These are phyloP conservation scores for Colletotrichum sojae DNA, from an alignment of 2,329 filamentous ascomycete species.

Conservation along the genomic window DNA sequence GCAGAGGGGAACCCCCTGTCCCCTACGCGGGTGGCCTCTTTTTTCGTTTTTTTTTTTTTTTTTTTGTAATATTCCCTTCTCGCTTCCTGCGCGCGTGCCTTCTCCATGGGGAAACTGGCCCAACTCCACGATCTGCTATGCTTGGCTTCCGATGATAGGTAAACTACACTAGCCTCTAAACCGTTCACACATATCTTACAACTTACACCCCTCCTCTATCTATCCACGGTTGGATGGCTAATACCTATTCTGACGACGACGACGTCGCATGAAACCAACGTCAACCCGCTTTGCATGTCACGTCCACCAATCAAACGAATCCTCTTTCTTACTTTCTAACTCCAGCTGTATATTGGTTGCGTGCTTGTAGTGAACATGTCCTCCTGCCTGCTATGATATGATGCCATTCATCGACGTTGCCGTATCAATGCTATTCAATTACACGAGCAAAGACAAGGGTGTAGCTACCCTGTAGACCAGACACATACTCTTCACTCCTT, in stretches of 20 bases:
- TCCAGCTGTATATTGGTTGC: no score
- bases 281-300: no score
- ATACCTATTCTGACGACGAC: no score
- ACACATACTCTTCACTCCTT: slow-evolving; percentile 15
- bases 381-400: no score
- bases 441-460: no score
- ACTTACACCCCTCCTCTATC: background rate
- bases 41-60: background rate
- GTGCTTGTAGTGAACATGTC: no score
- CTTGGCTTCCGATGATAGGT: slow-evolving; percentile 34
- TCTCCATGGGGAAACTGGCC: slow-evolving; percentile 32
- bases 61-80: background rate
- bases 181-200: slow-evolving; percentile 12
- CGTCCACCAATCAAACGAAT: no score
- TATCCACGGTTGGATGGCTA: background rate
- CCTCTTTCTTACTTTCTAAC: no score
- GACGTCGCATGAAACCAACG: no score
- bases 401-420: background rate
- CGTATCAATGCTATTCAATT: background rate
- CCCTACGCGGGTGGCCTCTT: slow-evolving; percentile 16
- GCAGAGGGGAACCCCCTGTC: background rate
- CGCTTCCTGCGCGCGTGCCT: background rate
- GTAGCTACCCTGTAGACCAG: no score
- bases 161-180: slow-evolving; percentile 8
- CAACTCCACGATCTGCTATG: slow-evolving; percentile 37